A percentile compares a stretch with the other conserved stretches of the same genome.
Conservation (phyloP, 257 asterid genomes). For the Solanum bulbocastanum region DNA sequence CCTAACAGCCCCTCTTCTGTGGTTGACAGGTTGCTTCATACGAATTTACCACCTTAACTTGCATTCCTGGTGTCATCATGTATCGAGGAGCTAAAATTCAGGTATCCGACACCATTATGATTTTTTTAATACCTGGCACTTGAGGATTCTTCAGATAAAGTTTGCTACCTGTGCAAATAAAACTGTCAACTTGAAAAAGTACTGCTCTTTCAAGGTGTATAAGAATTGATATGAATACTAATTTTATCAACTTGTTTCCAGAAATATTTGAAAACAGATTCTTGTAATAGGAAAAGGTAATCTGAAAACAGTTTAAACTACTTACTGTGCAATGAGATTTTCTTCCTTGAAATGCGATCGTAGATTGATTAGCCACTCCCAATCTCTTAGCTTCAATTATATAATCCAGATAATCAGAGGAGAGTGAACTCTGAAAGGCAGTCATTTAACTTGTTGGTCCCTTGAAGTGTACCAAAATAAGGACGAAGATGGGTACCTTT, state of each 20-base stretch:
- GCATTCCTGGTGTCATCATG: constrained; percentile 96
- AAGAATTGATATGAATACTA: not conserved
- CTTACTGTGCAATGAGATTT: not conserved
- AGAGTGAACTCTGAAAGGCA: not conserved
- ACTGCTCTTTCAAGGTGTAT: not conserved
- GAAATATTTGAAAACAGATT: not conserved
- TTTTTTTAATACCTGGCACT: not conserved
- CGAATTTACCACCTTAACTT: constrained; percentile 93
- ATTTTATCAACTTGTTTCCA: not conserved
- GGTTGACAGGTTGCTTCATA: constrained; percentile 90
- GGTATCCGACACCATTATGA: constrained; percentile 26
- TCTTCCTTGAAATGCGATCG: not conserved
- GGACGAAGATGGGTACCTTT: too few relatives aligned
- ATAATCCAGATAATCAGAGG: not conserved
- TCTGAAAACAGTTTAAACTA: not conserved
- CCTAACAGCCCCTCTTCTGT: not conserved
- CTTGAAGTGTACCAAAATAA: not conserved
- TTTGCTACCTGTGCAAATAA: not conserved
- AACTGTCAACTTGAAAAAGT: not conserved
- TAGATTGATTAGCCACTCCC: not conserved
- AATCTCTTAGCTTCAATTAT: not conserved
- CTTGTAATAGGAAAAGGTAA: not conserved
- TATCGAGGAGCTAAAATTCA: constrained; percentile 97
- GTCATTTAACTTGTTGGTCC: not conserved
- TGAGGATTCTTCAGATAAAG: not conserved